These are phyloP conservation scores for Elasticomyces elasticus DNA, from an alignment of 495 filamentous ascomycete genomes.

Conservation along the genomic window DNA sequence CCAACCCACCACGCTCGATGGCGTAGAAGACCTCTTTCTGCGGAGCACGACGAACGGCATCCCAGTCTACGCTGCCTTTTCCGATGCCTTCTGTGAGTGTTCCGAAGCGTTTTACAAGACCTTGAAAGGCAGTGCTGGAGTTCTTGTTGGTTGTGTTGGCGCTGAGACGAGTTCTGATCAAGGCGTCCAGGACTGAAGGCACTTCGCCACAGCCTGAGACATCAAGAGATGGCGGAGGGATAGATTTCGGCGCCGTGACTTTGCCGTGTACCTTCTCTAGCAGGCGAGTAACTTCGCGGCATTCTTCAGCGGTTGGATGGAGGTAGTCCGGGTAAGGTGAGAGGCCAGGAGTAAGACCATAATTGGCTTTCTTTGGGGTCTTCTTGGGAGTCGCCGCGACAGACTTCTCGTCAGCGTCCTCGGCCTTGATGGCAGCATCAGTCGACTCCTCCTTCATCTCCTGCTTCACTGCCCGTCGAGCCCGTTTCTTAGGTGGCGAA, in stretches of 20 bases:
- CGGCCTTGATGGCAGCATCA: conserved; percentile 6
- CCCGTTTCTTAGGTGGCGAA: conserved; percentile 18
- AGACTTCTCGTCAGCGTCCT: conserved; percentile 2
- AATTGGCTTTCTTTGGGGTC: conserved; percentile 20
- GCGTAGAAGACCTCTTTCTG: conserved; percentile 56
- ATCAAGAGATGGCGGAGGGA: conserved; percentile 67
- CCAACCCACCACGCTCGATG: conserved; percentile 65
- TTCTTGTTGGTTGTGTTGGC: conserved; percentile 61
- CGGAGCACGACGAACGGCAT: conserved; percentile 58
- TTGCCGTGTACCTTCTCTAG: conserved; percentile 59
- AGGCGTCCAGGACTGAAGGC: conserved; percentile 78
- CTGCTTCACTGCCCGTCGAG: conserved; percentile 7
- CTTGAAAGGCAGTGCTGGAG: conserved; percentile 59
- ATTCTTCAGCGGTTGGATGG: conserved; percentile 61
- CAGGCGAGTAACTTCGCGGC: conserved; percentile 61
- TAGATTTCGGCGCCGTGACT: conserved; percentile 51
- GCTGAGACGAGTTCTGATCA: conserved; percentile 73
- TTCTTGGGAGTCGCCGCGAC: conserved; percentile 16
- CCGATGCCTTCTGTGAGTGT: conserved; percentile 49
- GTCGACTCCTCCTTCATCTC: conserved; percentile 16
- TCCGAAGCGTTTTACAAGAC: conserved; percentile 61
- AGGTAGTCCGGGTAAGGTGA: conserved; percentile 61
- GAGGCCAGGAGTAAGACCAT: conserved; percentile 27
- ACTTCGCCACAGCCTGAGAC: conserved; percentile 90
- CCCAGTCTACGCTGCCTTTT: conserved; percentile 78